A percentile compares a stretch with the other conserved stretches of the same genome.
phyloP scores from a whole-genome alignment of 2,329 filamentous ascomycete genomes.

The Alternaria infectoria region DNA sequence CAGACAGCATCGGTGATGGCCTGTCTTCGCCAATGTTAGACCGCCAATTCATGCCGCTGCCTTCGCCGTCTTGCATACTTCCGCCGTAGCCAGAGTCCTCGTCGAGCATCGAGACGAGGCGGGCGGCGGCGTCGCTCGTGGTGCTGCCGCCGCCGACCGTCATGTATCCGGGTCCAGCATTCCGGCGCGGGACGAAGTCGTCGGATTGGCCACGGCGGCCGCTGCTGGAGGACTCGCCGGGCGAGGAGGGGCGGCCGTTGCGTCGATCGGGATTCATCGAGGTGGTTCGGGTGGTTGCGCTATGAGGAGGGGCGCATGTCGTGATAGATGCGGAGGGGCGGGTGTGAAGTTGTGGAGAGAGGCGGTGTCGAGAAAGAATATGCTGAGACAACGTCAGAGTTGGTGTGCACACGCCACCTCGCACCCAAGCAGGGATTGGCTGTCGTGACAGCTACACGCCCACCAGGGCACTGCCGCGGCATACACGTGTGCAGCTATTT shows the following conservation, averaged over 20 bases:
- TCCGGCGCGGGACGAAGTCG: slow-evolving; percentile 29
- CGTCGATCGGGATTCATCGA: slow-evolving; percentile 40
- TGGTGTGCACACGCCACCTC: slow-evolving; percentile 20
- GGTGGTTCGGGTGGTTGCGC: slow-evolving; percentile 20
- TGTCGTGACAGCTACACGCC: slow-evolving; percentile 3
- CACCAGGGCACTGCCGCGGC: slow-evolving; percentile 4
- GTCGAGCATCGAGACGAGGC: slow-evolving; percentile 81
- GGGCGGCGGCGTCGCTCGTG: slow-evolving; percentile 76
- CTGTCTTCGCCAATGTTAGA: slow-evolving; percentile 63
- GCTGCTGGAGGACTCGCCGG: slow-evolving; percentile 36
- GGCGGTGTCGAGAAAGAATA: slow-evolving; percentile 21
- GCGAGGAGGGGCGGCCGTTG: slow-evolving; percentile 25
- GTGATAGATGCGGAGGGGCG: slow-evolving; percentile 17
- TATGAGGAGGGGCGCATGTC: slow-evolving; percentile 37
- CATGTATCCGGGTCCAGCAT: slow-evolving; percentile 72
- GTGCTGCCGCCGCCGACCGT: slow-evolving; percentile 83
- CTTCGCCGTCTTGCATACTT: slow-evolving; percentile 71
- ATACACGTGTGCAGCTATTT: neutral
- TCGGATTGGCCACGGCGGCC: slow-evolving; percentile 34
- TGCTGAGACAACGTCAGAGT: slow-evolving; percentile 19
- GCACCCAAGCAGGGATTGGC: slow-evolving; percentile 16
- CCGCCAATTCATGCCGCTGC: slow-evolving; percentile 60
- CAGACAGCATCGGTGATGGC: slow-evolving; percentile 60
- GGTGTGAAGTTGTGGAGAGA: slow-evolving; percentile 10
- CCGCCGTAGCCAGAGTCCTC: slow-evolving; percentile 91